Evolutionary conservation across 78 protist genomes (phyloP).

Genomic region (Dictyostelium firmibasis): DNA sequence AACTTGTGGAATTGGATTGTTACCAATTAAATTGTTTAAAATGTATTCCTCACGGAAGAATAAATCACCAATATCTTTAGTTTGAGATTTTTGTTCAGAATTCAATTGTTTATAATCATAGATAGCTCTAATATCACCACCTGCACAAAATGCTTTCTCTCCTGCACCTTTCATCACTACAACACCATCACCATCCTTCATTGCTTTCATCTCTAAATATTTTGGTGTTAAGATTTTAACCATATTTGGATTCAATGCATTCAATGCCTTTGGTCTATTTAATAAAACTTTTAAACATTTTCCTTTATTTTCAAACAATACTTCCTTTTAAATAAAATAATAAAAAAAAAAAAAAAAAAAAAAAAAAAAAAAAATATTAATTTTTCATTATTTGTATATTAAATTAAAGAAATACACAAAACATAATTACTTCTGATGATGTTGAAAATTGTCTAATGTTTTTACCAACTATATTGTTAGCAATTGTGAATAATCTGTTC

Average conservation of each 20-base stretch:
- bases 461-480: background rate
- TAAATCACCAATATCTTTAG: conserved; percentile 9
- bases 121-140: conserved; percentile 92
- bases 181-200: conserved; percentile 57
- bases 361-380: too few relatives aligned
- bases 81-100: background rate
- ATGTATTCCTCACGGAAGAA: conserved; percentile 92
- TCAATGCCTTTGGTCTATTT: conserved; percentile 90
- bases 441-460: background rate
- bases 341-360: too few relatives aligned
- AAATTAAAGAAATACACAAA: too few relatives aligned
- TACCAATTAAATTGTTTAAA: conserved; percentile 81
- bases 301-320: conserved; percentile 26
- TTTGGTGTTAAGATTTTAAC: conserved; percentile 59
- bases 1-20: conserved; percentile 81
- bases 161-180: conserved; percentile 89
- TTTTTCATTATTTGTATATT: too few relatives aligned
- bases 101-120: conserved; percentile 7
- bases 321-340: background rate
- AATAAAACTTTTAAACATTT: conserved; percentile 59
- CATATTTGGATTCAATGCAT: conserved; percentile 80
- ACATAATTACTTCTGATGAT: background rate
- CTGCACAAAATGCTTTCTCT: conserved; percentile 94
- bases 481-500: background rate
- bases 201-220: background rate